Base-by-base conservation (phyloP, 2,329 filamentous ascomycete species). In the Ascochyta fabae region DNA sequence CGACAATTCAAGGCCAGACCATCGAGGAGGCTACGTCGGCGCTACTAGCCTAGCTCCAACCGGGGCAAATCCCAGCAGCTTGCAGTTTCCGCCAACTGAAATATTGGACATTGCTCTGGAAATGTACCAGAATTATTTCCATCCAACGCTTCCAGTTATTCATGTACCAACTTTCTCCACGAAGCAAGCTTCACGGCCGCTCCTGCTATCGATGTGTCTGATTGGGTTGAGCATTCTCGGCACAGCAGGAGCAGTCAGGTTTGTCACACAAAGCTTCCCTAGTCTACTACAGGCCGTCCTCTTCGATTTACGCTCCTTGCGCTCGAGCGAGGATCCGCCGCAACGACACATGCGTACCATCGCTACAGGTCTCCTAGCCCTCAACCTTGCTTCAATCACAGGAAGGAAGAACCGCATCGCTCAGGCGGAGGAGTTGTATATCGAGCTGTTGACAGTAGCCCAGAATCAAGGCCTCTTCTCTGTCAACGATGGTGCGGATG, bases 31-130 rank as follows among this genome's bases (percentile, higher is more conserved):
- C 47, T 69, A 69, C 36, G 65, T 68, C 22, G 73, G 71, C 4
- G 72, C 68, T 15, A 73, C 61, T 39, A 70, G 67, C 4, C 70
- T 71, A 58, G 68, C 60, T 12, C 65, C 60, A 48, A 58, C 61
- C 33, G 67, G 71, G 52, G 61, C 71, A 40, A 55, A 68, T 38
- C 44, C 67, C 38, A 62, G 72, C 41, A 62, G 69, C 62, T 34
- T 74, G 64, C 55, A 74, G 60, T 66, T 84, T 76, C 64, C 82
- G 33, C 81, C 81, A 2, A 79, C 80, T 4, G 81, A 84, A 59
- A 80, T 83, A 7, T 69, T 84, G 10, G 81, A 84, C 54, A 83
- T 83, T 65, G 80, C 81, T 8, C 65, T 84, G 19, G 81, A 84
- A 62, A 76, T 83, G 49, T 84, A 81, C 60, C 81, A 84, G 56